Evolutionary conservation across 2,329 filamentous ascomycete genomes (phyloP), one percentile per base, ranked within the genome.

Genomic region (Aureobasidium sp.): DNA sequence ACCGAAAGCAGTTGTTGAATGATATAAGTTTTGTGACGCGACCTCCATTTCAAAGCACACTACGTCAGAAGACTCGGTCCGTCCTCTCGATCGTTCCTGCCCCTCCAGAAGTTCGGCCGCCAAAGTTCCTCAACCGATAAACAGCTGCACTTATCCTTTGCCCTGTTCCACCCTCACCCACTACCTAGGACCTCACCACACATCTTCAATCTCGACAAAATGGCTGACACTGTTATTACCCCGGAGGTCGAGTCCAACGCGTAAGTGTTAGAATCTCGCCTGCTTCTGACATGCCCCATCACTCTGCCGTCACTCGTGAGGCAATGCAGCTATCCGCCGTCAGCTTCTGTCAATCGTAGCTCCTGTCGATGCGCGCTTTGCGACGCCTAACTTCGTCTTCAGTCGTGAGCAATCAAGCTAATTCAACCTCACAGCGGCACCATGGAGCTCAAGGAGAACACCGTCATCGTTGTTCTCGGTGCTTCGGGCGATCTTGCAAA

Each of bases 401-500:
- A 20, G 12, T 55, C 5, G 32, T 23, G n/a, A 42, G 15, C 29
- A 9, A 39, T 7, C 23, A 58, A 48, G 46, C 52, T 60, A 34
- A 60, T n/a, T 20, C 27, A 23, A 41, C n/a, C 5, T 13, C 23
- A 53, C 36, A 53, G 68, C 76, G 96, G 91, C 74, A 87, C 85
- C 72, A 83, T 95, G 78, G 94, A 99, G 85, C 87, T 99, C 74
- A 99, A 97, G 84, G 91, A 97, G 74, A 95, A 99, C 84, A 99
- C 94, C 68, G 85, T 92, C 74, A 95, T 99, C 72, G 85, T 99
- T 72, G 94, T 99, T 71, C 87, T 99, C 69, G 94, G 94, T 72
- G 94, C 94, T 68, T 99, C 94, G 59, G 94, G 94, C 72, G 94
- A 99, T 82, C 81, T 99, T 69, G 94, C 94, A 57, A 99, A 99